phyloP scores from a whole-genome alignment of 805 yeast genomes.

The Saccharomycopsis sp. region DNA sequence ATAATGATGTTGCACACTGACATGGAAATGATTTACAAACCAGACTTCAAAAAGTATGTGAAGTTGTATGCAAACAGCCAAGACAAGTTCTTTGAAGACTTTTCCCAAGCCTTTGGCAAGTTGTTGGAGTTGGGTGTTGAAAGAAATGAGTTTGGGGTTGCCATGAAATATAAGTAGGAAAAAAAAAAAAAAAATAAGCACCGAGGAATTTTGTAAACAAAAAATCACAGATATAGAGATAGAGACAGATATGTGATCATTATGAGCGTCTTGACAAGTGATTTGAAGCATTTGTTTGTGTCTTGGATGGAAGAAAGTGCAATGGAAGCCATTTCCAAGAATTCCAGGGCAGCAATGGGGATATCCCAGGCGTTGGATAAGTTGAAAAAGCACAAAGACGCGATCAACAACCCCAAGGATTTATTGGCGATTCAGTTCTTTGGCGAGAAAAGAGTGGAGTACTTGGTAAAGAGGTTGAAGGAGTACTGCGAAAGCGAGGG shows the following conservation, averaged over 20 bases:
- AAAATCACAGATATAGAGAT: not conserved
- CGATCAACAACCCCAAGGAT: conserved; percentile 47
- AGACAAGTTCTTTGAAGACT: conserved; percentile 30
- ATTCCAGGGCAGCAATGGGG: conserved; percentile 43
- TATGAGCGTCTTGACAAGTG: conserved; percentile 35
- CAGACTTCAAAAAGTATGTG: conserved; percentile 31
- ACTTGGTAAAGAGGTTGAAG: conserved; percentile 38
- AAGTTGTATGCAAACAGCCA: conserved; percentile 34
- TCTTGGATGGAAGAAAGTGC: conserved; percentile 53
- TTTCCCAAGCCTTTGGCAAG: conserved; percentile 35
- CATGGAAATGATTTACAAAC: conserved; percentile 32
- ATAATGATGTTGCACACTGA: conserved; percentile 44
- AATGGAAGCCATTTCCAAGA: conserved; percentile 35
- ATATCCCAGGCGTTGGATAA: conserved; percentile 50
- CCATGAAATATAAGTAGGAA: not conserved
- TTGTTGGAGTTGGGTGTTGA: conserved; percentile 35
- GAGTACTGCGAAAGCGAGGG: conserved; percentile 51
- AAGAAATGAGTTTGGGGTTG: conserved; percentile 8
- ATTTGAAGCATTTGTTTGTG: conserved; percentile 43
- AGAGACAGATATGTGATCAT: not conserved
- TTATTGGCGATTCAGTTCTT: conserved; percentile 52
- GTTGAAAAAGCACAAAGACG: conserved; percentile 35
- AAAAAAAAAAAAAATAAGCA: conserved; percentile 1
- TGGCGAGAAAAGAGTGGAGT: conserved; percentile 59
- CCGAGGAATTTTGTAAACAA: conserved; percentile 2